Base-by-base conservation (phyloP, 495 filamentous ascomycete species). In the Aspergillus carlsbadensis region DNA sequence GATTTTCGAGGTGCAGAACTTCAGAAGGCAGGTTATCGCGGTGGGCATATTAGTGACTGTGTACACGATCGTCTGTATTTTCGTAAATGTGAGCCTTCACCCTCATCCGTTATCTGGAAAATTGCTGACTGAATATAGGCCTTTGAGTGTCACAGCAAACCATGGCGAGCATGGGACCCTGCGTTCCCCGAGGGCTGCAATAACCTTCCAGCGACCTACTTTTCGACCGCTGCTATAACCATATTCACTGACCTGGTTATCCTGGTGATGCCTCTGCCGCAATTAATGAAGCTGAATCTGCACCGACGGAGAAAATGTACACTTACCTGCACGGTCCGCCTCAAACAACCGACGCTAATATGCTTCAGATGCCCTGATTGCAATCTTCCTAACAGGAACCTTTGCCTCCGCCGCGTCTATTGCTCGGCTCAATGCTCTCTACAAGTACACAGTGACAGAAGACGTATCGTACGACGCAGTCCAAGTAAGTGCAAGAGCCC, bases 231-330 rank as follows among this genome's bases (percentile, higher is more conserved):
- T 6, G 62, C 67, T 18, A 62, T 70, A 37, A 59, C 57, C 22
- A 64, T 67, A 39, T 60, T 70, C 52, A 61, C 70, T 24, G 70
- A 74, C 40, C 40, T 72, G n/a, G 56, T 66, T 10, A 70, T 61
- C 20, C 52, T 65, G 14, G 20, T 61, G 20, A 58, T 65, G 62
- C 62, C 62, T n/a, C 63, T 69, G 6, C 67, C 66, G 24, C 48
- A 71, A 35, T 64, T 73, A 36, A 65, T 72, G 26, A 55, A 56
- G 21, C 46, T 65, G 22, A 61, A 61, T 46, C 50, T 64, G 18
- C 29, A 57, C 18, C 24, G 13, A 34, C 36, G 47, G 22, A 56
- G 52, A 29, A 59, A 59, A 53, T 63, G 56, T 59, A 8, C 8
- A 44, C 15, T 49, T 36, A 26, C 26, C 33, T 10, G 14, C 21